These are phyloP conservation scores for Fragaria ananassa DNA, from an alignment of 306 rosid species.

Conservation along the genomic window DNA sequence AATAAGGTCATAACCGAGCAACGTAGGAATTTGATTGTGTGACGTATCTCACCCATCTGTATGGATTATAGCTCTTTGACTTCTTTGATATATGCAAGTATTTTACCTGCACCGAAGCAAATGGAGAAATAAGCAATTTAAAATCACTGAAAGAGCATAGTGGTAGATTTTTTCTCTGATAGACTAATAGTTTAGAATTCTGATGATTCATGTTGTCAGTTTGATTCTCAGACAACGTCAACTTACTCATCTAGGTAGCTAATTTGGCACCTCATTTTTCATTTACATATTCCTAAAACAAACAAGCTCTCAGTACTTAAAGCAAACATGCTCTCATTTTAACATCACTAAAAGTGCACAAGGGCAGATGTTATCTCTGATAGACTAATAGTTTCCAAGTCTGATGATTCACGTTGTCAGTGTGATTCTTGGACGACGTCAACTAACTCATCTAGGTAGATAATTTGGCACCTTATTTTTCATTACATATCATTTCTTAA, in stretches of 20 bases:
- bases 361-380: too few relatives aligned
- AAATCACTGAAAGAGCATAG: constrained; percentile 7
- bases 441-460: too few relatives aligned
- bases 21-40: constrained; percentile 85
- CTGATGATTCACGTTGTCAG: too few relatives aligned
- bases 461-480: too few relatives aligned
- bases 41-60: constrained; percentile 93
- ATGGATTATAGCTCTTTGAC: constrained; percentile 59
- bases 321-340: too few relatives aligned
- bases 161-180: not conserved
- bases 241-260: constrained; percentile 2
- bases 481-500: too few relatives aligned
- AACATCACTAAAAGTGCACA: too few relatives aligned
- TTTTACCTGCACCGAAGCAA: constrained; percentile 65
- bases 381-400: too few relatives aligned
- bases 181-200: not conserved
- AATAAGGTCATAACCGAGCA: constrained; percentile 59
- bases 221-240: not conserved
- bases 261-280: constrained; percentile 3
- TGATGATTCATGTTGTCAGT: not conserved
- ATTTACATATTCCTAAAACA: not conserved
- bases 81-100: constrained; percentile 86
- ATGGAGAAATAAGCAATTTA: constrained; percentile 16
- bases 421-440: too few relatives aligned
- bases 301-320: not conserved